Evolutionary conservation across 192 early-diverging fungal species (phyloP), one percentile per base, ranked within the genome.

Genomic region (Kappamyces sp.): DNA sequence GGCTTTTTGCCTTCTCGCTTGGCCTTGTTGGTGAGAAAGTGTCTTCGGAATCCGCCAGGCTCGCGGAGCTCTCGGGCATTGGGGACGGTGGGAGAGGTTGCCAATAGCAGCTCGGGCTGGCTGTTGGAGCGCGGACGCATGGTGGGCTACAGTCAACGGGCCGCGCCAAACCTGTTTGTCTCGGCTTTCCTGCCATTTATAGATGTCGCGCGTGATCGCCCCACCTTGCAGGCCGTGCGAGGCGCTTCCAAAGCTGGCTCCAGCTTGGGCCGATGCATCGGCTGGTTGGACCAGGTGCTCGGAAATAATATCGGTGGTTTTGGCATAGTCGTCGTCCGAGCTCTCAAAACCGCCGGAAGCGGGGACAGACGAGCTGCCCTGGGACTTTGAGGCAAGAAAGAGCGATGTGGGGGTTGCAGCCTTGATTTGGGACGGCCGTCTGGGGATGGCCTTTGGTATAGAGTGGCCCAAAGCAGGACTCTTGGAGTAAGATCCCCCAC

Each of bases 1-100:
- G 63, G 71, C 11, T 63, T 64, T 29, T 78, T 76, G 39, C 88
- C 91, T 55, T 76, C 73, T 35, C 72, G 68, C 31, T 72, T 66
- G 7, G 89, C 89, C 47, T 90, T 81, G 51, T 82, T 74, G 4
- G 79, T 77, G 41, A 96, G 66, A 69, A 91, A 91, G 67, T 91
- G 85, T 15, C 94, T 80, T 40, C 94, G 79, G 67, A 97, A 93
- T 29, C 86, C 87, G 55, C 94, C 94, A 0, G 94, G 94, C 39
- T 85, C 79, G 32, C 70, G 73, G 38, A 91, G 72, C 12, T 86
- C 75, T 31, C 77, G 73, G 9, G 80, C 67, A 8, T 60, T 63
- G 4, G 49, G 33, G 50, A 57, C 35, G 14, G 60, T 40, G 12
- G 50, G 54, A 36, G 58, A 49, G 1, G 41, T 62, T 4, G 51